A percentile compares a stretch with the other conserved stretches of the same genome.
These are phyloP conservation scores for Durotheca rogersii DNA, from an alignment of 495 filamentous ascomycete species.

Conservation along the genomic window DNA sequence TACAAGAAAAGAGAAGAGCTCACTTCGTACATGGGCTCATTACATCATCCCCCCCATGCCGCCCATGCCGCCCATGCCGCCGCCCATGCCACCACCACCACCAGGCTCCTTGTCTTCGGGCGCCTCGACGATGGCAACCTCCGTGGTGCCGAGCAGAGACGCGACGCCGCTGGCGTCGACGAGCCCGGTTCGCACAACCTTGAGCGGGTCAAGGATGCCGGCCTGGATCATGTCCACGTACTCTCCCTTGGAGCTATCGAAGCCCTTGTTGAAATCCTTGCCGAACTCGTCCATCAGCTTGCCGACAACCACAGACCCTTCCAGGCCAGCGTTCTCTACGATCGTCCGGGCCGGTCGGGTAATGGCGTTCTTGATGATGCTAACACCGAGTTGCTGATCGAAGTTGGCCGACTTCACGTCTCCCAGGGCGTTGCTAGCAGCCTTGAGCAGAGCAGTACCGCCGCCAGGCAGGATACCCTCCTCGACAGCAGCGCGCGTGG, in stretches of 20 bases:
- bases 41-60: constrained; percentile 60
- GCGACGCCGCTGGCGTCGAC: constrained; percentile 95
- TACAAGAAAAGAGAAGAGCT: constrained; percentile 32
- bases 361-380: constrained; percentile 96
- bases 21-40: constrained; percentile 24
- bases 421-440: constrained; percentile 81
- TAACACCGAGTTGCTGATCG: constrained; percentile 97
- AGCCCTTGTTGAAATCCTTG: constrained; percentile 95
- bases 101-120: constrained; percentile 78
- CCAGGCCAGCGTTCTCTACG: constrained; percentile 94
- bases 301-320: constrained; percentile 94
- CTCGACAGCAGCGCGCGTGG: constrained; percentile 96
- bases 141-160: constrained; percentile 94
- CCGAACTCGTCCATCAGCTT: constrained; percentile 96
- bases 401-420: constrained; percentile 89
- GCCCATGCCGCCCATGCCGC: constrained; percentile 66
- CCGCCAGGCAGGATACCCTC: constrained; percentile 98
- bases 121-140: constrained; percentile 95
- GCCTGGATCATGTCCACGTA: constrained; percentile 97
- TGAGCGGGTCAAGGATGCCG: constrained; percentile 98
- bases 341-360: constrained; percentile 91
- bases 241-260: constrained; percentile 91
- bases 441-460: constrained; percentile 97
- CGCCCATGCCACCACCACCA: constrained; percentile 60
- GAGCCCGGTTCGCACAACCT: constrained; percentile 95